phyloP scores from a whole-genome alignment of 495 filamentous ascomycete species.

The Podospora pseudoanserina region DNA sequence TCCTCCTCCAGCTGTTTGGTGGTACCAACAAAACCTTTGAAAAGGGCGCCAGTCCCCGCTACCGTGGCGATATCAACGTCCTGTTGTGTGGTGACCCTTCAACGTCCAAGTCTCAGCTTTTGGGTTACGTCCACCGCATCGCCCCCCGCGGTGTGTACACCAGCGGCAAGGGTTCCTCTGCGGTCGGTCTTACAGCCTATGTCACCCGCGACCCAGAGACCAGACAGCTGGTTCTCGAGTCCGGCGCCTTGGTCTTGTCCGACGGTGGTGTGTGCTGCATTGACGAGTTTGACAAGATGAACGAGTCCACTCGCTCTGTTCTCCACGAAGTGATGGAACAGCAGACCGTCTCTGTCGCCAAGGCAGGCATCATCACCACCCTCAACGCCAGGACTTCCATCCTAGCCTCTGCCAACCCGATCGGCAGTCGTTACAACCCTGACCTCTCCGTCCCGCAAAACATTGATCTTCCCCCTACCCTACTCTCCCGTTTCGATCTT shows the following conservation, averaged over 20 bases:
- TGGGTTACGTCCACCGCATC: constrained; percentile 95
- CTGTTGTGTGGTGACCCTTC: constrained; percentile 96
- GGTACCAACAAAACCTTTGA: constrained; percentile 99
- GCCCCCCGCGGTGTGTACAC: constrained; percentile 96
- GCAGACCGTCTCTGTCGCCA: constrained; percentile 97
- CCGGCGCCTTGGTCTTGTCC: constrained; percentile 88
- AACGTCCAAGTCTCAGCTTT: constrained; percentile 89
- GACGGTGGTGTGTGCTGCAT: constrained; percentile 98
- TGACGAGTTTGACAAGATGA: constrained; percentile 99
- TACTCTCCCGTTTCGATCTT: constrained; percentile 92
- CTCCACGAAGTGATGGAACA: constrained; percentile 99
- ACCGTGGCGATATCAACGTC: constrained; percentile 96
- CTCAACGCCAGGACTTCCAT: constrained; percentile 93
- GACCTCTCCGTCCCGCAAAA: constrained; percentile 95
- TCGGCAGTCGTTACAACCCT: constrained; percentile 94
- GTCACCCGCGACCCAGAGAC: constrained; percentile 90
- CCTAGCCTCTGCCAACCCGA: constrained; percentile 94
- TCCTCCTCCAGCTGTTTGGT: constrained; percentile 91
- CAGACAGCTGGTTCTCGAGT: constrained; percentile 91
- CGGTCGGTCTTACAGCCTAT: constrained; percentile 97
- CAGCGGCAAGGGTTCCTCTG: constrained; percentile 93
- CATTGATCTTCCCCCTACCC: constrained; percentile 92
- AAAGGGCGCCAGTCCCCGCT: constrained; percentile 91
- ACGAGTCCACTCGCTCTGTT: constrained; percentile 88
- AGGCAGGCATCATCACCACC: constrained; percentile 98